Evolutionary conservation across 2,329 filamentous ascomycete species (phyloP).

Genomic region (Ophiostoma novo-ulmi): DNA sequence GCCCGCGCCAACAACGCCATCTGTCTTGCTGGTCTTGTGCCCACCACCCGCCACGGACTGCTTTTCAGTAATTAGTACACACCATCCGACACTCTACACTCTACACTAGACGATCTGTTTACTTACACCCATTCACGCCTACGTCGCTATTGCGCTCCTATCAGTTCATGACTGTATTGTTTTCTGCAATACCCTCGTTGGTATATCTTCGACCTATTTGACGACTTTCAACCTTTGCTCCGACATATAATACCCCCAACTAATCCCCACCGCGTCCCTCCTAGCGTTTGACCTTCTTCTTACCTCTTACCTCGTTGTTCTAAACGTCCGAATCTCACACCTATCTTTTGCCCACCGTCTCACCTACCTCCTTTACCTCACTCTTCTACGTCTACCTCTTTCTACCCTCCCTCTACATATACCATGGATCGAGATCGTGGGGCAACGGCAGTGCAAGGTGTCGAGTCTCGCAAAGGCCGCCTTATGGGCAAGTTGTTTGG

Average conservation of each 20-base stretch:
- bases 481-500: constrained; percentile 61
- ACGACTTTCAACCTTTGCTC: not conserved
- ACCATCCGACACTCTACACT: no score
- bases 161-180: not conserved
- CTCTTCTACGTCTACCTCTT: not conserved
- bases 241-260: constrained; percentile 7
- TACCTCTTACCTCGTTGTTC: not conserved
- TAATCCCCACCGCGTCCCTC: constrained; percentile 6
- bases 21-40: constrained; percentile 5
- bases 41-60: not conserved
- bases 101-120: not conserved
- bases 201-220: not conserved
- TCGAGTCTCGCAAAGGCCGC: constrained; percentile 43
- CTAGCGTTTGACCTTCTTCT: not conserved
- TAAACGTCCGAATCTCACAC: not conserved
- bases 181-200: not conserved
- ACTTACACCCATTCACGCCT: not conserved
- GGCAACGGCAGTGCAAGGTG: not conserved
- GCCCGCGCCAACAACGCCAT: constrained; percentile 9
- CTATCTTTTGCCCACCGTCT: not conserved
- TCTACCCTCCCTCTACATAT: not conserved
- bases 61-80: not conserved
- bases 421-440: constrained; percentile 10
- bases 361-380: not conserved
- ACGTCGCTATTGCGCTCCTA: not conserved